A percentile compares a stretch with the other conserved stretches of the same genome.
Conservation (phyloP, 2,329 filamentous ascomycete species). For the Cladophialophora immunda region DNA sequence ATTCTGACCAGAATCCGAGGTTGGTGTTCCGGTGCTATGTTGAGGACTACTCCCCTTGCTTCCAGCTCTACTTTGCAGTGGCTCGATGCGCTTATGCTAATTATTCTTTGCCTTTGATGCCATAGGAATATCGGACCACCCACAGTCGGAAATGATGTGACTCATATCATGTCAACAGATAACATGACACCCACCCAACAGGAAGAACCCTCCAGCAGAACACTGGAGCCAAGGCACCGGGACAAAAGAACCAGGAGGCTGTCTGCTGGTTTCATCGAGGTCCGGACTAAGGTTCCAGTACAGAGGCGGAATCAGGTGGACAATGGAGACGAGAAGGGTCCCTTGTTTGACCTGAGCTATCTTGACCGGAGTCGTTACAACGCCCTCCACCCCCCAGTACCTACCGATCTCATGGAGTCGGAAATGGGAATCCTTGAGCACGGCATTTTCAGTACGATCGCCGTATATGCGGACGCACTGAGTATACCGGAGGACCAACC, state of each 20-base stretch:
- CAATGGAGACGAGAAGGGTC: background rate
- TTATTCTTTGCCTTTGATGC: background rate
- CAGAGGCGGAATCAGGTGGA: background rate
- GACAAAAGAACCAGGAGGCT: too few relatives aligned
- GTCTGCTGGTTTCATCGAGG: too few relatives aligned
- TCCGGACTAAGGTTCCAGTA: background rate
- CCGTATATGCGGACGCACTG: background rate
- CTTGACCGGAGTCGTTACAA: background rate
- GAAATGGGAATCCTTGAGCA: background rate
- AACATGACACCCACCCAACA: background rate
- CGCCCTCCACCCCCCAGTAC: background rate
- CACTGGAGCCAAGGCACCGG: background rate
- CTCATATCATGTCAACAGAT: background rate
- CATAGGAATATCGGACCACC: background rate
- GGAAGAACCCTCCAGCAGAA: background rate
- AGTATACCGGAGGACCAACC: background rate
- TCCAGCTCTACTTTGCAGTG: background rate
- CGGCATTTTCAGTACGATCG: background rate
- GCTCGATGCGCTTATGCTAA: background rate
- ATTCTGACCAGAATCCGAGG: background rate
- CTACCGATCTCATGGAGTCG: background rate
- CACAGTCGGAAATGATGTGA: background rate
- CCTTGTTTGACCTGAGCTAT: background rate
- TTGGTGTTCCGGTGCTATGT: background rate
- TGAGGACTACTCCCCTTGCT: background rate